Base-by-base conservation (phyloP, 306 rosid species). In the Styphnolobium japonicum region DNA sequence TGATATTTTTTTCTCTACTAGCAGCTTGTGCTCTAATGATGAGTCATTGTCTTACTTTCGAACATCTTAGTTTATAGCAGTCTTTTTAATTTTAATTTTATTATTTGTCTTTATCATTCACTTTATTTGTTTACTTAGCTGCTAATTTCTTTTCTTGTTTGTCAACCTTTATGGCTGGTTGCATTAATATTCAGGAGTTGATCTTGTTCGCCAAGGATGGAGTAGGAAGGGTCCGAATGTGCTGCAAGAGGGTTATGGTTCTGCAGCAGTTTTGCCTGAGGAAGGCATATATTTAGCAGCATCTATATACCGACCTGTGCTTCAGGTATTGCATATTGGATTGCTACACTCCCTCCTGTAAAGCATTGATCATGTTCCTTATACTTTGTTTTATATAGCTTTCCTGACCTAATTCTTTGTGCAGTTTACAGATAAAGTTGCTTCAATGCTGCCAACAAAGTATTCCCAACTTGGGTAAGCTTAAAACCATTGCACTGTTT, bases 161-260 rank as follows among this genome's bases (percentile, higher is more conserved):
- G 16, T 73, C 61, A 68, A 74, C 9, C 4, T 71, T 12, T 46
- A 31, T 86, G 68, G 56, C 77, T 71, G 85, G 77, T 39, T 86
- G 65, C 71, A 31, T 69, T 71, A 49, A 79, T 66, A 67, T 58
- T 73, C 87, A 95, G 99, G 98, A 63, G 94, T 40, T 80, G 99
- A 96, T 85, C 90, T 91, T 80, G 89, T 96, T 87, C 99, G 98
- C 73, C 98, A 95, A 84, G 99, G 99, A 64, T 91, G 99, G 99
- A 89, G 62, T 86, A 90, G 94, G 90, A 91, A 85, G 88, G 94
- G 97, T 67, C 86, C 96, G 71, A 90, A 90, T 71, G 96, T 90
- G 76, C 82, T 82, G 80, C 97, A 89, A 86, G 99, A 96, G 86
- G 99, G 99, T 77, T 96, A 96, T 90, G 99, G 99, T 53, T 96